Percentiles rank a stretch among this genome's conserved stretches.
Evolutionary conservation across 2,329 filamentous ascomycete genomes (phyloP).

Genomic region (Arthroderma uncinatum): DNA sequence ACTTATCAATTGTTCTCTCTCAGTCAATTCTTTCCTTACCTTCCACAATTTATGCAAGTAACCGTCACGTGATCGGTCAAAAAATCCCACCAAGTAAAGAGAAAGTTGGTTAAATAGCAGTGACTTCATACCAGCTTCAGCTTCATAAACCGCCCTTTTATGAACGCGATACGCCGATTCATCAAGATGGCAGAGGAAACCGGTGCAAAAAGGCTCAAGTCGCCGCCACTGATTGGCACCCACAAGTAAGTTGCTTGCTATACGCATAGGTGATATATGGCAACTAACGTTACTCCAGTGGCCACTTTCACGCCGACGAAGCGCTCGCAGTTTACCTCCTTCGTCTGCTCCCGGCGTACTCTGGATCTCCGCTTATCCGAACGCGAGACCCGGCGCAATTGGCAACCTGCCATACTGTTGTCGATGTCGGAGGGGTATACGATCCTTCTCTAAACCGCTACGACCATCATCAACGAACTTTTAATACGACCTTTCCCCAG

Average conservation of each 20-base stretch:
- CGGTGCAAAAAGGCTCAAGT: slow-evolving; percentile 75
- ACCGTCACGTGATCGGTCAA: too few species aligned
- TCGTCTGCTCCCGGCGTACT: slow-evolving; percentile 73
- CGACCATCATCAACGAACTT: slow-evolving; percentile 95
- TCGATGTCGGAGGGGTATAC: slow-evolving; percentile 96
- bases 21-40: too few species aligned
- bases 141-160: background rate
- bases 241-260: slow-evolving; percentile 51
- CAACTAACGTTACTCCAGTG: slow-evolving; percentile 35
- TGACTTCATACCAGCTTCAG: background rate
- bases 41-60: too few species aligned
- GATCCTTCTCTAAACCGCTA: slow-evolving; percentile 65
- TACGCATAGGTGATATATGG: background rate
- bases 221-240: slow-evolving; percentile 66
- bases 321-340: slow-evolving; percentile 94
- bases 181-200: slow-evolving; percentile 54
- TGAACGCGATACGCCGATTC: background rate
- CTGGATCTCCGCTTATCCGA: slow-evolving; percentile 61
- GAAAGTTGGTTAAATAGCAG: too few species aligned
- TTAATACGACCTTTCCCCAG: slow-evolving; percentile 71
- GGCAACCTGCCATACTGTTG: slow-evolving; percentile 78
- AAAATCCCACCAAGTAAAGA: too few species aligned
- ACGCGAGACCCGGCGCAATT: slow-evolving; percentile 75
- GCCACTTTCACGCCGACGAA: slow-evolving; percentile 98
- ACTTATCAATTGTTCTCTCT: too few species aligned